A percentile compares a stretch with the other conserved stretches of the same genome.
phyloP scores from a whole-genome alignment of 176 grass and related monocot genomes.

The Urochloa ruziziensis region DNA sequence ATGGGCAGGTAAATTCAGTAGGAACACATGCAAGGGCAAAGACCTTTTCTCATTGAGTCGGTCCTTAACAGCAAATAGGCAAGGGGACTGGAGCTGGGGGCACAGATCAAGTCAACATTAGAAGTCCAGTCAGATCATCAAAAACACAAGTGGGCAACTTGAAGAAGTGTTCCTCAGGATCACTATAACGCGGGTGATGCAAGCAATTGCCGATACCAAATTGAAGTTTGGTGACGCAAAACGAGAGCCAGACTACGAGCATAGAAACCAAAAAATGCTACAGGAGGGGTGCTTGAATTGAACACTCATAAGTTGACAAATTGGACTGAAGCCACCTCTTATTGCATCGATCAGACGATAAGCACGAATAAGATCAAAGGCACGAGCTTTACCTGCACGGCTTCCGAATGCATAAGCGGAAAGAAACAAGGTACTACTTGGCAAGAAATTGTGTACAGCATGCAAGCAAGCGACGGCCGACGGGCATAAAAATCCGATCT shows the following conservation, averaged over 20 bases:
- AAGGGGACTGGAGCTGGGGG: neutral
- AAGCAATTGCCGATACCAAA: neutral
- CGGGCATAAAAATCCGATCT: slow-evolving; percentile 23
- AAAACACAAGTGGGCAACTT: slow-evolving; percentile 18
- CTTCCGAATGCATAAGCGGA: neutral
- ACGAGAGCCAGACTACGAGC: neutral
- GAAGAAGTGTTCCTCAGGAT: slow-evolving; percentile 20
- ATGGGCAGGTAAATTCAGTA: slow-evolving; percentile 10
- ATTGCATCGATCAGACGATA: neutral
- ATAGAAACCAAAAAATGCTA: neutral
- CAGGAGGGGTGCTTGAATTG: neutral
- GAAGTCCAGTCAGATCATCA: neutral
- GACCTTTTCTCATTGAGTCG: slow-evolving; percentile 16
- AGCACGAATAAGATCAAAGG: neutral
- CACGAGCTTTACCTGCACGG: neutral
- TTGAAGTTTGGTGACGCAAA: neutral
- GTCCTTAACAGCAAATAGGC: neutral
- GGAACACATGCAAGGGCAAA: slow-evolving; percentile 3
- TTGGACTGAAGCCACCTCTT: neutral
- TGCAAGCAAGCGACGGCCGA: neutral
- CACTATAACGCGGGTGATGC: neutral
- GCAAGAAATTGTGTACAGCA: neutral
- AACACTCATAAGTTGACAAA: neutral
- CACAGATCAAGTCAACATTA: slow-evolving; percentile 37
- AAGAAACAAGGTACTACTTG: neutral